Base-by-base conservation (phyloP, 305 asterid genomes). In the Fraxinus platypoda region DNA sequence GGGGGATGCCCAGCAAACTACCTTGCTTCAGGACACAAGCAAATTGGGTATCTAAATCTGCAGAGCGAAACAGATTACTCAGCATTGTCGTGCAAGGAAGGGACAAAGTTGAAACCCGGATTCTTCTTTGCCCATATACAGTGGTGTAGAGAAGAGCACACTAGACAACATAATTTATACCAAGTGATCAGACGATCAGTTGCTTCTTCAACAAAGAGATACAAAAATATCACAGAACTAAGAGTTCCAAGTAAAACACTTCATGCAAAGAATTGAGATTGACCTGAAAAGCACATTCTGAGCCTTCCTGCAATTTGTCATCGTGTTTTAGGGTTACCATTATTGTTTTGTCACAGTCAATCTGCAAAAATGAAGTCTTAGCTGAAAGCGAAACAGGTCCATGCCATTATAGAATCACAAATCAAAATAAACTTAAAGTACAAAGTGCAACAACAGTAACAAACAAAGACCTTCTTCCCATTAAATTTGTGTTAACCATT, bases 331-430 rank as follows among this genome's bases (percentile, higher is more conserved):
- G 87, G 81, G 97, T 77, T 78, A 93, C 98, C 98, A 95, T 90
- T 81, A 95, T 88, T 52, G 98, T 91, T 90, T 95, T 95, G 93
- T 95, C 98, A 86, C 98, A 95, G 84, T 95, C 98, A 78, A 95
- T 89, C 98, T 95, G 93, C 82, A 76, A 78, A 79, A 71, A 6
- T 59, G 82, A 87, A 76, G 81, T 72, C 43, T 72, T 54, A 78
- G 70, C 80, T 57, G 41, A 84, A 77, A 78, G 38, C 21, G 77
- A 64, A 74, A 82, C 72, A 71, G 41, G 83, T 34, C 57, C 17
- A 12, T 57, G 78, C 73, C 31, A 64, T 21, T 23, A 66, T 28
- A 66, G 35, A 66, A 26, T 25, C 8, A 25, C 37, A 12, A 54
- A 68, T 26, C 37, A 68, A 71, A 15, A 71, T 71, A 30, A 28